Base-by-base conservation (phyloP, 1,284 basidiomycete species). In the Vanrija sp. region DNA sequence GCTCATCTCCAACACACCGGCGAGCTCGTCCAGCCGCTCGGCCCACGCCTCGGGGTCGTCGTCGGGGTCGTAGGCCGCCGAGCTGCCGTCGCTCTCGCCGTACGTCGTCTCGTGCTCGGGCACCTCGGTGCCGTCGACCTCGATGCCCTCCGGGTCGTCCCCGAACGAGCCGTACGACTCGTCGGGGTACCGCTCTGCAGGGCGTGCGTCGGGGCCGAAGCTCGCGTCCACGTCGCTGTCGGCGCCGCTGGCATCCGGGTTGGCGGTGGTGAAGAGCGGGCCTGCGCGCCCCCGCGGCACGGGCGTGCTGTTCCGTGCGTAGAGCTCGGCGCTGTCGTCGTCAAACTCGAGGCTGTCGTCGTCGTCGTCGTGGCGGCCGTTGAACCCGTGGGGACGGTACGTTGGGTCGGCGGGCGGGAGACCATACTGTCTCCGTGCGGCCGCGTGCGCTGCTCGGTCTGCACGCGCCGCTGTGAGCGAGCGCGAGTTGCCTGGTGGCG, bases 11-110 rank as follows among this genome's bases (percentile, higher is more conserved):
- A 69, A 25, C 43, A 66, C 57, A 8, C 73, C 73, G 6, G 73
- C 71, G 10, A 75, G 57, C 58, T 73, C 71, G 53, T 75, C 71
- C 19, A 72, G 51, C n/a, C 70, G 58, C 51, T 58, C 55, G 7
- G 67, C 71, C 55, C 66, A 74, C 12, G 56, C 65, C 39, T 66
- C 67, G 0, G 72, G 71, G 59, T 74, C 69, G 10, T 61, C 59
- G 23, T 69, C 66, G 4, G 65, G 65, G 53, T 73, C 70, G 54
- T 66, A 68, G 19, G 58, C 58, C 5, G 58, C 60, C 23, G 66
- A 68, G 21, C 58, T 48, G 18, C 43, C 26, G 53, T 48, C 65
- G 61, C 40, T 70, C 25, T 51, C 52, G 15, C 55, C 59, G 16
- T 62, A 60, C 16, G 49, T 52, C 23, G 56, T 55, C 21, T 61